These are phyloP conservation scores for Lichtheimia corymbifera DNA, from an alignment of 371 early-diverging fungal species.

Conservation along the genomic window DNA sequence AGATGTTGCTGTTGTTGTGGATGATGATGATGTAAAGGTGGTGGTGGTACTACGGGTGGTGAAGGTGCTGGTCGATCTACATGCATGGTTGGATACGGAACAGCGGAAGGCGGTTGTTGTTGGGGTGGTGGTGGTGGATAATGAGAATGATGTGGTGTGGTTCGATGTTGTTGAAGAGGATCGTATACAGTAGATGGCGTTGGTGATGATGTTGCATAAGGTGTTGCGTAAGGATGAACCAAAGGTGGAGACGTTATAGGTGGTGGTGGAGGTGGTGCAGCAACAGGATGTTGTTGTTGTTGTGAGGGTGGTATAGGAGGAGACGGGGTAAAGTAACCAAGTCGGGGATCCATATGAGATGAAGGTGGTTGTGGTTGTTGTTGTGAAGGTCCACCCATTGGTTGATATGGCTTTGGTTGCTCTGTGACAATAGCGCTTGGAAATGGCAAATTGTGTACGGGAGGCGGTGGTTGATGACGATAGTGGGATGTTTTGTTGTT, in stretches of 20 bases:
- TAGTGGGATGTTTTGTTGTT: slow-evolving; percentile 19
- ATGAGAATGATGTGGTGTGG: slow-evolving; percentile 1
- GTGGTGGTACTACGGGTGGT: no score
- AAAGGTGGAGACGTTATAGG: not conserved
- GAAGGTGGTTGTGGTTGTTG: no score
- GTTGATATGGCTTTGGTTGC: slow-evolving; percentile 3
- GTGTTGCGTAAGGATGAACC: slow-evolving; percentile 1
- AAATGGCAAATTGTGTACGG: slow-evolving; percentile 30
- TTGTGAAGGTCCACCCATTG: no score
- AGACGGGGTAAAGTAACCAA: slow-evolving; percentile 21
- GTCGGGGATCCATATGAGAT: slow-evolving; percentile 8
- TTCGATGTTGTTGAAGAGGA: not conserved
- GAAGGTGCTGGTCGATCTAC: no score
- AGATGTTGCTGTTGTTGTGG: no score
- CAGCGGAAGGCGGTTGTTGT: not conserved
- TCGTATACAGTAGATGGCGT: not conserved
- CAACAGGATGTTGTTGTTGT: not conserved
- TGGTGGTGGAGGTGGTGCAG: not conserved
- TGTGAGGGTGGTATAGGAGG: slow-evolving; percentile 14
- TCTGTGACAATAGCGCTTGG: slow-evolving; percentile 25
- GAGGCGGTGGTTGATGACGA: slow-evolving; percentile 3
- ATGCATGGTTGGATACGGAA: no score
- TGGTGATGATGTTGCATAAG: not conserved
- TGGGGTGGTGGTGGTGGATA: slow-evolving; percentile 1
- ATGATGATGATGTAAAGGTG: not conserved